A percentile compares a stretch with the other conserved stretches of the same genome.
phyloP scores from a whole-genome alignment of 2,329 filamentous ascomycete genomes.

The Alternaria sp. region DNA sequence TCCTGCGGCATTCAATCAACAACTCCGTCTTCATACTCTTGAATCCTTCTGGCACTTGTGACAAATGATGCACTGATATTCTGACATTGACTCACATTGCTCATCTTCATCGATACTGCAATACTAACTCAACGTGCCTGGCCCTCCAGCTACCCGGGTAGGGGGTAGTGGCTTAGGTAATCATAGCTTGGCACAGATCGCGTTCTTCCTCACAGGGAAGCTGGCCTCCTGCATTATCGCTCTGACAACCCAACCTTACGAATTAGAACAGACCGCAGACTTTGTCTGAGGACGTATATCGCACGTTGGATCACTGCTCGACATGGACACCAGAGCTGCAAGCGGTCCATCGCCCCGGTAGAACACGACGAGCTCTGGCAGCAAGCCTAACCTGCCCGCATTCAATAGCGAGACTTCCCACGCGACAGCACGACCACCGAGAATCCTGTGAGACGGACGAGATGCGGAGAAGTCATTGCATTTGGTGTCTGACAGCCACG shows the following conservation, averaged over 20 bases:
- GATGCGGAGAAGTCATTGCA: background rate
- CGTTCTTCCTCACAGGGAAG: background rate
- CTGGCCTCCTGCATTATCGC: background rate
- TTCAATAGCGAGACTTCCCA: background rate
- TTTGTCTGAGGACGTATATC: background rate
- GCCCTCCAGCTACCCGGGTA: background rate
- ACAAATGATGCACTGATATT: background rate
- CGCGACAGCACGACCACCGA: background rate
- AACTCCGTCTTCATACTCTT: background rate
- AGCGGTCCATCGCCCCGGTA: background rate
- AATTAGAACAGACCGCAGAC: background rate
- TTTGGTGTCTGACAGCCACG: background rate
- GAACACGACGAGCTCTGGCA: background rate
- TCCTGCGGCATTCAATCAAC: background rate
- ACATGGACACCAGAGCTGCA: background rate
- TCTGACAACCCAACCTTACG: background rate
- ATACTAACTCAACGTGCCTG: background rate
- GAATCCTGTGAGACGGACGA: background rate
- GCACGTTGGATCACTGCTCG: fast-evolving
- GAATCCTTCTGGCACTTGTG: background rate
- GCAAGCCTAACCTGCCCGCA: background rate
- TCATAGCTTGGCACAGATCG: background rate
- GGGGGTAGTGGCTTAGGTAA: background rate
- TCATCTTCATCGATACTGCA: background rate
- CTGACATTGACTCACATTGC: background rate